These are phyloP conservation scores for Suhomyces bokatorum DNA, from an alignment of 1,139 yeast genomes.

Conservation along the genomic window DNA sequence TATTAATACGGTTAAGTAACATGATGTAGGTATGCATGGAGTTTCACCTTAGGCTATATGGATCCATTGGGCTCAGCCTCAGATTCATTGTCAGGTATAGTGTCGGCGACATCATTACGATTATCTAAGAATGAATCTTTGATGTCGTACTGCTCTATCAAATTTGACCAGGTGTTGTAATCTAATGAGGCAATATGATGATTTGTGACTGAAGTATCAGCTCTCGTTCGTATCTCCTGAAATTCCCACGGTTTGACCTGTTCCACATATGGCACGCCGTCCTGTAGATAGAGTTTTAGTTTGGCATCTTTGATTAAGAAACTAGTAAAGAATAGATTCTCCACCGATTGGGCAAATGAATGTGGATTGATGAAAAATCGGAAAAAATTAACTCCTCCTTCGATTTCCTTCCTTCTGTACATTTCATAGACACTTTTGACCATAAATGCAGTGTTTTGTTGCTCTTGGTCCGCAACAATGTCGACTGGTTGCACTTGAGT, in stretches of 20 bases:
- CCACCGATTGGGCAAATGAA: constrained; percentile 78
- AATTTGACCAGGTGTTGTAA: constrained; percentile 58
- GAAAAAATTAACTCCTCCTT: constrained; percentile 56
- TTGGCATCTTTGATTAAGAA: constrained; percentile 76
- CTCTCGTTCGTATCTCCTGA: constrained; percentile 15
- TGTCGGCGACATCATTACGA: constrained; percentile 37
- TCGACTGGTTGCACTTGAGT: constrained; percentile 53
- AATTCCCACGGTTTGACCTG: constrained; percentile 18
- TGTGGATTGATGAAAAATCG: constrained; percentile 70
- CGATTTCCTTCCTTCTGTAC: constrained; percentile 31
- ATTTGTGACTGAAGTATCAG: constrained; percentile 27
- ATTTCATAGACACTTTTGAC: constrained; percentile 51
- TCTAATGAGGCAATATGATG: constrained; percentile 77
- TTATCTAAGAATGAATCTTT: constrained; percentile 54
- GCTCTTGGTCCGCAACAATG: constrained; percentile 43
- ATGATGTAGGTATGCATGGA: no score
- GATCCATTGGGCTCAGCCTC: not conserved
- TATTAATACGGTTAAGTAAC: no score
- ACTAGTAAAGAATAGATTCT: constrained; percentile 79
- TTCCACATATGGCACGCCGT: constrained; percentile 41
- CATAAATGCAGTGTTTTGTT: constrained; percentile 60
- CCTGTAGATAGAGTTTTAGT: constrained; percentile 49
- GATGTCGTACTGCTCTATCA: constrained; percentile 53
- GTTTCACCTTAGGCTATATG: not conserved
- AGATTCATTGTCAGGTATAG: constrained; percentile 19